A percentile compares a stretch with the other conserved stretches of the same genome.
Evolutionary conservation across 257 asterid species (phyloP).

Genomic region (Primulina eburnea): DNA sequence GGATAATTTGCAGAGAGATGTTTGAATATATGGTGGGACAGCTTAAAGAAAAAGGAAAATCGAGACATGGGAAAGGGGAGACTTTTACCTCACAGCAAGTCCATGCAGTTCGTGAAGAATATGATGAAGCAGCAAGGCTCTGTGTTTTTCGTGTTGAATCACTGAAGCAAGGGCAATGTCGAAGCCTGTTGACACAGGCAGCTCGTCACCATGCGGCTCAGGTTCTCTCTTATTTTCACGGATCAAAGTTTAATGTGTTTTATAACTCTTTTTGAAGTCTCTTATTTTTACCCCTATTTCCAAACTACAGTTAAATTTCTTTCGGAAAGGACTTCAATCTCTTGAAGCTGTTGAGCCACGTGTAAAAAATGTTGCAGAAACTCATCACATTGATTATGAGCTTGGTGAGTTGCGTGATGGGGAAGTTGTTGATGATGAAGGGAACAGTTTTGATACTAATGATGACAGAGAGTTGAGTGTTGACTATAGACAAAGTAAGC

Average conservation of each 20-base stretch:
- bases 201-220: conserved; percentile 97
- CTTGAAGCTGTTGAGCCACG: conserved; percentile 84
- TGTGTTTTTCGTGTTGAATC: conserved; percentile 92
- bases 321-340: conserved; percentile 79
- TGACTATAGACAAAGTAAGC: conserved; percentile 57
- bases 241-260: conserved; percentile 9
- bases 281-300: conserved; percentile 28
- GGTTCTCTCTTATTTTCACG: conserved; percentile 36
- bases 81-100: conserved; percentile 63
- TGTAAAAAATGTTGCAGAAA: conserved; percentile 66
- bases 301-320: conserved; percentile 59
- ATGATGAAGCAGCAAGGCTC: conserved; percentile 78
- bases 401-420: conserved; percentile 55
- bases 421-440: conserved; percentile 45
- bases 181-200: conserved; percentile 89
- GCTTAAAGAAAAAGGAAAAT: conserved; percentile 60
- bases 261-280: conserved; percentile 14
- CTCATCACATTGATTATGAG: conserved; percentile 77
- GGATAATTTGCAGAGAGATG: conserved; percentile 53
- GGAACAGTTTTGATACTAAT: conserved; percentile 47
- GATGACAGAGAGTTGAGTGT: conserved; percentile 73
- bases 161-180: conserved; percentile 89
- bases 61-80: conserved; percentile 81
- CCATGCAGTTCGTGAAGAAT: conserved; percentile 79
- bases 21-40: conserved; percentile 79